Base-by-base conservation (phyloP, 2,329 filamentous ascomycete genomes). In the Fusarium kyushuense region DNA sequence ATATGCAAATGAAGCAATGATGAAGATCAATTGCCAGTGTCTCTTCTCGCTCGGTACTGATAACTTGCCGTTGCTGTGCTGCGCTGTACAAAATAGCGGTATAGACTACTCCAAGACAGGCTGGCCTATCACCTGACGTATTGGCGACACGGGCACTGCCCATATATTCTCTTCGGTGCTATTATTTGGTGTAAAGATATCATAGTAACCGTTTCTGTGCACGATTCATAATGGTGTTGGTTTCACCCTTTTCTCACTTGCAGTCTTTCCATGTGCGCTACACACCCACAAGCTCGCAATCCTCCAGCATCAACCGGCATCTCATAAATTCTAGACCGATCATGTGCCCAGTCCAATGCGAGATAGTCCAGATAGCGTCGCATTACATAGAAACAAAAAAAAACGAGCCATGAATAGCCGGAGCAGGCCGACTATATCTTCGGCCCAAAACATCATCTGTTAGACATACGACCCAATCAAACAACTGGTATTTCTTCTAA, bases 381-480 rank as follows among this genome's bases (percentile, higher is more conserved):
- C 54, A 42, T 53, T 35, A 43, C 32, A 17, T 23, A 25, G 29
- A 53, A 16, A 29, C 35, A 25, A 68, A 38, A 67, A 45, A 61
- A 27, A 8, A 69, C 65, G 60, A 56, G 65, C 65, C 65, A 68
- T 61, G 42, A 35, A 60, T 42, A 46, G 29, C 65, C 65, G 65
- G 65, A 55, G 64, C 41, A 52, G 54, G 65, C 65, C 64, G 65
- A 49, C 59, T 29, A 58, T 63, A 48, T 63, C 42, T 49, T 32
- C 58, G 58, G 25, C 36, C 17, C 29, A 30, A 17, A 51, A 51
- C 36, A 54, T 65, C 60, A 48, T 65, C 46, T 65, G 53, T 65
- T 65, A 5, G 30, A 32, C 8, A 51, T 40, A 49, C 59, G 60
- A 33, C 6, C 59, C 58, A 63, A 63, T 63, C 30, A 63, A 13